A percentile compares a stretch with the other conserved stretches of the same genome.
Conservation (phyloP, 2,329 filamentous ascomycete species). For the Paramyrothecium roridum region DNA sequence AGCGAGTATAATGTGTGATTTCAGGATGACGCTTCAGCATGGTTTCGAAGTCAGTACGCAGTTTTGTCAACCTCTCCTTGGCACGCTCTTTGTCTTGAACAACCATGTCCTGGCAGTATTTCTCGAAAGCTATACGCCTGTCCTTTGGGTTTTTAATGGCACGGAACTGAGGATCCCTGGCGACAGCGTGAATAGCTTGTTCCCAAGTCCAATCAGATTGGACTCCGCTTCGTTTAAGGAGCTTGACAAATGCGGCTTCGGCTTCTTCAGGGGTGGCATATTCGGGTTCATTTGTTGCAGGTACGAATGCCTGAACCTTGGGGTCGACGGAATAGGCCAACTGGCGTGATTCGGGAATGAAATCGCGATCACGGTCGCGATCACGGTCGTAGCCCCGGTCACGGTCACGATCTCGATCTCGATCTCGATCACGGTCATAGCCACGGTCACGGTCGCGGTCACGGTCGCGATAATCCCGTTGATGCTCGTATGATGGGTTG, state of each 20-base stretch:
- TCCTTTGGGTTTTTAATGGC: slow-evolving; percentile 91
- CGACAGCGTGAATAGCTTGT: slow-evolving; percentile 78
- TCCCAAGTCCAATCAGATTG: slow-evolving; percentile 93
- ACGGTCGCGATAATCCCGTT: slow-evolving; percentile 25
- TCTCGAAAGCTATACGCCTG: slow-evolving; percentile 87
- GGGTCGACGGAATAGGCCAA: slow-evolving; percentile 54
- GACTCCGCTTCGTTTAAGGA: slow-evolving; percentile 79
- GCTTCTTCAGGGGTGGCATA: slow-evolving; percentile 82
- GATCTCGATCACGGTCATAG: background rate
- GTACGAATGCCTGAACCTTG: slow-evolving; percentile 56
- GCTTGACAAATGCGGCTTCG: slow-evolving; percentile 87
- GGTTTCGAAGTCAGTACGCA: slow-evolving; percentile 88
- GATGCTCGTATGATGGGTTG: slow-evolving; percentile 31
- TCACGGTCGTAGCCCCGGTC: slow-evolving; percentile 26
- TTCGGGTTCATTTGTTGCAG: slow-evolving; percentile 69
- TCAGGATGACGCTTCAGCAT: slow-evolving; percentile 97
- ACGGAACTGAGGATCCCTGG: slow-evolving; percentile 89
- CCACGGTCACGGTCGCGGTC: slow-evolving; percentile 12
- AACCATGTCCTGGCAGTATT: slow-evolving; percentile 87
- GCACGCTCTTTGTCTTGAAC: slow-evolving; percentile 91
- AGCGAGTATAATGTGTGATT: slow-evolving; percentile 94
- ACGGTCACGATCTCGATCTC: slow-evolving; percentile 10
- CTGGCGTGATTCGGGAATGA: slow-evolving; percentile 54
- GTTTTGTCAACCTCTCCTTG: slow-evolving; percentile 87
- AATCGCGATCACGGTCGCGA: slow-evolving; percentile 23